Conservation (phyloP, 768 basidiomycete genomes). For the Lentinus brumalis region DNA sequence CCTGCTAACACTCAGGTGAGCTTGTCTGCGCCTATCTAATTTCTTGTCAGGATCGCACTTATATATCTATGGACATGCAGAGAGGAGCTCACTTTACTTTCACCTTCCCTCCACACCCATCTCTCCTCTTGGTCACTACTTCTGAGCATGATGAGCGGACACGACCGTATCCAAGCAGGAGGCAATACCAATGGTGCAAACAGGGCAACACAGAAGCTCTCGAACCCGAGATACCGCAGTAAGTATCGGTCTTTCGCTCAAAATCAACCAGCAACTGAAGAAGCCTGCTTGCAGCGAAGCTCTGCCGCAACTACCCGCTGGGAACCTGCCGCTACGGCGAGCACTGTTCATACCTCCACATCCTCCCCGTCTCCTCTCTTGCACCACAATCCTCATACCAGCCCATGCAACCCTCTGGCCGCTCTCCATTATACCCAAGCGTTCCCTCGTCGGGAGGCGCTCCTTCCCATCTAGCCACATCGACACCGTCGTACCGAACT, state of each 20-base stretch:
- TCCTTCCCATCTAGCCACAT: background rate
- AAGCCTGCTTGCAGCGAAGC: slow-evolving; percentile 1
- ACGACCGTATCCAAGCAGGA: background rate
- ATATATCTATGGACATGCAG: background rate
- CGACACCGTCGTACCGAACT: background rate
- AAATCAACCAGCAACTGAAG: no score
- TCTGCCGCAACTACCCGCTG: slow-evolving; percentile 19
- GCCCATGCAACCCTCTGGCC: slow-evolving; percentile 1
- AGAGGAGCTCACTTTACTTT: background rate
- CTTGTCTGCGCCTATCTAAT: background rate
- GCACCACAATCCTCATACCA: background rate
- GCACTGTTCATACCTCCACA: slow-evolving; percentile 19
- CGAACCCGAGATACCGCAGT: slow-evolving; percentile 15
- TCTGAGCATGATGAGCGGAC: slow-evolving; percentile 5
- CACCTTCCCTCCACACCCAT: background rate
- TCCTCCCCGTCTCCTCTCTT: slow-evolving; percentile 3
- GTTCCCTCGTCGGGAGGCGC: background rate
- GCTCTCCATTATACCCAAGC: slow-evolving; percentile 6
- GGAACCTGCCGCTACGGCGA: slow-evolving; percentile 21
- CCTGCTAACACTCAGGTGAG: background rate
- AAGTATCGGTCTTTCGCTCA: background rate
- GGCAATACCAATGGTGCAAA: background rate
- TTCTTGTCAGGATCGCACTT: slow-evolving; percentile 3
- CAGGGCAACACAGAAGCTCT: background rate
- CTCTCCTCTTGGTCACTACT: background rate